A percentile compares a stretch with the other conserved stretches of the same genome.
These are phyloP conservation scores for Sordariomycetes sp. DNA, from an alignment of 2,329 filamentous ascomycete genomes.

Conservation along the genomic window DNA sequence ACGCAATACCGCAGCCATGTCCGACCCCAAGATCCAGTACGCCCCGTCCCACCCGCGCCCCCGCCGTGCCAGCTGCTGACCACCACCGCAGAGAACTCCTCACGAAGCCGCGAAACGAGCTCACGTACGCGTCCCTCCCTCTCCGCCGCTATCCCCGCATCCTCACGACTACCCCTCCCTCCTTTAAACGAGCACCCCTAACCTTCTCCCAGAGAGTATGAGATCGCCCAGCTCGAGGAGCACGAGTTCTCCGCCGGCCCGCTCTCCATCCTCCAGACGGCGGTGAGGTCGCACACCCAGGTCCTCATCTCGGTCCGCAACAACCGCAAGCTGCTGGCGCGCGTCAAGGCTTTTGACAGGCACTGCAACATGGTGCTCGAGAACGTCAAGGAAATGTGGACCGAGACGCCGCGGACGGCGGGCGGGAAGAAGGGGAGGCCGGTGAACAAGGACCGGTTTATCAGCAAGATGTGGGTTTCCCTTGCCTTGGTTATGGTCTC, in stretches of 20 bases:
- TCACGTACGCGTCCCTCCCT: conserved; percentile 55
- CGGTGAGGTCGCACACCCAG: conserved; percentile 86
- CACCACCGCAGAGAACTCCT: conserved; percentile 58
- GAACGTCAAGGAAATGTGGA: conserved; percentile 98
- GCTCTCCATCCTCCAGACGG: conserved; percentile 89
- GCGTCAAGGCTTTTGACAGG: conserved; percentile 95
- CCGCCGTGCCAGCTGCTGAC: conserved; percentile 14
- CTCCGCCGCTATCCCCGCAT: conserved; percentile 4
- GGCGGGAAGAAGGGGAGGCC: conserved; percentile 79
- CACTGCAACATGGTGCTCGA: conserved; percentile 99
- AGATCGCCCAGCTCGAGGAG: conserved; percentile 59
- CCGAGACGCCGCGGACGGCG: conserved; percentile 72
- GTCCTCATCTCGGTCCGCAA: conserved; percentile 96
- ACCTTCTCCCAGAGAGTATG: conserved; percentile 59
- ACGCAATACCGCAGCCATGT: conserved; percentile 26
- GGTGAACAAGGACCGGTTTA: conserved; percentile 96
- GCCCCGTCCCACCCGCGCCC: conserved; percentile 11
- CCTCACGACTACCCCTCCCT: background rate
- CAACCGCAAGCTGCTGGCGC: conserved; percentile 93
- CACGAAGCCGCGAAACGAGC: conserved; percentile 75
- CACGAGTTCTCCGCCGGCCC: conserved; percentile 40
- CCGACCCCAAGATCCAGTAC: conserved; percentile 62
- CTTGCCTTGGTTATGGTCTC: conserved; percentile 5
- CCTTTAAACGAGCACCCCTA: background rate
- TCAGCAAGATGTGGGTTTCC: conserved; percentile 77